phyloP scores from a whole-genome alignment of 129 eudicot species.

The Sambucus nigra region DNA sequence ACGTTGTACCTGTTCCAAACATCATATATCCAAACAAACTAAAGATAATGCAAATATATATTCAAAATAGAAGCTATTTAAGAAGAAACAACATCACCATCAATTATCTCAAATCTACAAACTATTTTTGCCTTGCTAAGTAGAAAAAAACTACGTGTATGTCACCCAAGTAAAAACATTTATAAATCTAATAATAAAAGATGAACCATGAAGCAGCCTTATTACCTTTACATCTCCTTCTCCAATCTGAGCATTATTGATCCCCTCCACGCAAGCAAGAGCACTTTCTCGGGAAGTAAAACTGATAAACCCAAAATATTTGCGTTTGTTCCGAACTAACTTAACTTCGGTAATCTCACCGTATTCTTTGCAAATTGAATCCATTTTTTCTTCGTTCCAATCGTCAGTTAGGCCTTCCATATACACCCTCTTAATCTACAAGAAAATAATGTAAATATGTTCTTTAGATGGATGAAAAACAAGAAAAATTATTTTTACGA shows the following conservation, averaged over 20 bases:
- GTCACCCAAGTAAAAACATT: too few relatives aligned
- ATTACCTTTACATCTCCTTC: slow-evolving; percentile 30
- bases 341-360: slow-evolving; percentile 28
- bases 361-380: slow-evolving; percentile 24
- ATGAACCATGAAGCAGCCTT: neutral
- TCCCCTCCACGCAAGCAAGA: slow-evolving; percentile 40
- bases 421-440: slow-evolving; percentile 29
- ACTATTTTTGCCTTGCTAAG: too few relatives aligned
- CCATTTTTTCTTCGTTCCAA: slow-evolving; percentile 40
- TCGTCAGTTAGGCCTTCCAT: slow-evolving; percentile 35
- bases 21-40: too few relatives aligned
- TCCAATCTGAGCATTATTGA: slow-evolving; percentile 18
- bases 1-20: too few relatives aligned
- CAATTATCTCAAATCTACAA: too few relatives aligned
- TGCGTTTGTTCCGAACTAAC: slow-evolving; percentile 16
- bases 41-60: too few relatives aligned
- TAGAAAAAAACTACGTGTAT: too few relatives aligned
- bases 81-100: too few relatives aligned
- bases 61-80: too few relatives aligned
- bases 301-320: slow-evolving; percentile 29
- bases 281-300: slow-evolving; percentile 34
- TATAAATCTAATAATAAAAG: neutral
- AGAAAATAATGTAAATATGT: slow-evolving; percentile 13
- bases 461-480: neutral
- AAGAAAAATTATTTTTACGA: too few relatives aligned